Evolutionary conservation across 1,284 basidiomycete species (phyloP).

Genomic region (Gymnopus androsaceus): DNA sequence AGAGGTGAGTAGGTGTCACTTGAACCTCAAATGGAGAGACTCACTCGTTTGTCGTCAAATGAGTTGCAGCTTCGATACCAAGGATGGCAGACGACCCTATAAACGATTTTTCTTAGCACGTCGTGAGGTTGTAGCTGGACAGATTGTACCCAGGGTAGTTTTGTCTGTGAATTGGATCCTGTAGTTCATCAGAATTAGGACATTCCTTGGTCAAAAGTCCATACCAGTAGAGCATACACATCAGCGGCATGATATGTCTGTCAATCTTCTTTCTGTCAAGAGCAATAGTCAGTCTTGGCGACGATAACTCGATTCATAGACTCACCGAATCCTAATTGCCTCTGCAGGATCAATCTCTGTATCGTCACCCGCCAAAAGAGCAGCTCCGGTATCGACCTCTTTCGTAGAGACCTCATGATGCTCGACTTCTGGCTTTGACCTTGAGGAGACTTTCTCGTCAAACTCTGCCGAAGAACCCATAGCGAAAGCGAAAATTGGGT

Average conservation of each 20-base stretch:
- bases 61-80: slow-evolving; percentile 53
- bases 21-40: slow-evolving; percentile 18
- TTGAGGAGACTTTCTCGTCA: neutral
- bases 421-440: neutral
- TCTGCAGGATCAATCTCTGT: slow-evolving; percentile 51
- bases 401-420: slow-evolving; percentile 25
- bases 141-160: slow-evolving; percentile 74
- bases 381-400: slow-evolving; percentile 59
- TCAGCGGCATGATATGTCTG: slow-evolving; percentile 70
- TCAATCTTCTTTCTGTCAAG: slow-evolving; percentile 55
- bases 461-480: slow-evolving; percentile 7
- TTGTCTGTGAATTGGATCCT: slow-evolving; percentile 73
- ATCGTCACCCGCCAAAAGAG: slow-evolving; percentile 47
- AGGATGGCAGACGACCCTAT: slow-evolving; percentile 71
- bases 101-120: too few relatives aligned
- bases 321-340: slow-evolving; percentile 51
- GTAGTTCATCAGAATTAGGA: slow-evolving; percentile 9
- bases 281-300: neutral
- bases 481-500: neutral
- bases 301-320: neutral
- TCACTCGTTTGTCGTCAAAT: slow-evolving; percentile 35
- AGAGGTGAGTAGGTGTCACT: neutral
- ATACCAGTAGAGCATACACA: slow-evolving; percentile 70
- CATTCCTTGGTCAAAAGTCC: slow-evolving; percentile 21
- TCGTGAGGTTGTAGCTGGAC: too few relatives aligned